Percentiles rank a stretch among this genome's conserved stretches.
Conservation (phyloP, 306 rosid genomes). For the Boehmeria nivea region DNA sequence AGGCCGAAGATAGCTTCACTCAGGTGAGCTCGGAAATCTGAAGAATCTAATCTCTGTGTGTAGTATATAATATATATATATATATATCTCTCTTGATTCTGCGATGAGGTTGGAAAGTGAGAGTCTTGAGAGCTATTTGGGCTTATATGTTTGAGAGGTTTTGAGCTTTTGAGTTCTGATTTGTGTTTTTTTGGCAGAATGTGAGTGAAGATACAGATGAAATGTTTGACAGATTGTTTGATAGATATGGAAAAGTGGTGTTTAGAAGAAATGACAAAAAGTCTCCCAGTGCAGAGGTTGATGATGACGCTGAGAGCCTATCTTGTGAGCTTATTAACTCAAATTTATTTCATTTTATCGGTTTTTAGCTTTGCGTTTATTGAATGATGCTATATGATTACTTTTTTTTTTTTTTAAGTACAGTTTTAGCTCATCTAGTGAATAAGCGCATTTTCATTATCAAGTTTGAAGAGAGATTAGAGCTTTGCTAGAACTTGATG, state of each 20-base stretch:
- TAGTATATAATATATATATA: too few relatives aligned
- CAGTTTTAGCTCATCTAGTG: too few relatives aligned
- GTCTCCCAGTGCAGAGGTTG: constrained; percentile 63
- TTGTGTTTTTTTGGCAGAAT: constrained; percentile 48
- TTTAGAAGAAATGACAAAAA: constrained; percentile 56
- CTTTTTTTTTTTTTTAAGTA: too few relatives aligned
- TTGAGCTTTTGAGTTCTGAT: not conserved
- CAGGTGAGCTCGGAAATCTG: constrained; percentile 29
- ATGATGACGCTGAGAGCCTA: constrained; percentile 90
- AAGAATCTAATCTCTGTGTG: not conserved
- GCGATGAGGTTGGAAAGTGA: too few relatives aligned
- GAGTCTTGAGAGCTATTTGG: too few relatives aligned
- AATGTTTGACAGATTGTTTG: constrained; percentile 77
- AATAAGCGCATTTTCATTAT: too few relatives aligned
- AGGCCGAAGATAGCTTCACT: constrained; percentile 51
- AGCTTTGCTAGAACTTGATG: too few relatives aligned
- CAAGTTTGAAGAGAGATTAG: too few relatives aligned
- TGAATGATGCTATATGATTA: too few relatives aligned
- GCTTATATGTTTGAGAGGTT: too few relatives aligned
- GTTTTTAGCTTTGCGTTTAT: not conserved
- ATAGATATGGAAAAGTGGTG: constrained; percentile 79
- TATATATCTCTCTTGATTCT: too few relatives aligned
- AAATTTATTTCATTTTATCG: not conserved
- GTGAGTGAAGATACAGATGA: constrained; percentile 65
- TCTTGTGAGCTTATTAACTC: constrained; percentile 72